phyloP scores from a whole-genome alignment of 805 yeast genomes.

The Saccharomyces eubayanus region DNA sequence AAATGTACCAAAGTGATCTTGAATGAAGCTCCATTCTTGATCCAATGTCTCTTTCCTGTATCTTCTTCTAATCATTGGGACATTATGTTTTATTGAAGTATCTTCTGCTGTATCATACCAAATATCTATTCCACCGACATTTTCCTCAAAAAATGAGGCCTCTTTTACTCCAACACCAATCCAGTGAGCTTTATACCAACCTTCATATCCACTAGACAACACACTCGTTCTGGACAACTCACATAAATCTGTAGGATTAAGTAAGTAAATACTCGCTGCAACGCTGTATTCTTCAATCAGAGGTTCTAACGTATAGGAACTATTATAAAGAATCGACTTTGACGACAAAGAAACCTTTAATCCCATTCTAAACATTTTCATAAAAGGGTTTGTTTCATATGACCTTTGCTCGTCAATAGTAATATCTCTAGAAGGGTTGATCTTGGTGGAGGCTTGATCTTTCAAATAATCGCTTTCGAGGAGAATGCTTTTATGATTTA shows the following conservation, averaged over 20 bases:
- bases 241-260: slow-evolving; percentile 29
- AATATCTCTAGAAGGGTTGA: slow-evolving; percentile 14
- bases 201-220: slow-evolving; percentile 24
- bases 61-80: slow-evolving; percentile 23
- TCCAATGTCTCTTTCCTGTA: slow-evolving; percentile 21
- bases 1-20: slow-evolving; percentile 6
- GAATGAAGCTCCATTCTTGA: slow-evolving; percentile 26
- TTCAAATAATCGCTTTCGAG: background rate
- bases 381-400: slow-evolving; percentile 25
- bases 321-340: slow-evolving; percentile 24
- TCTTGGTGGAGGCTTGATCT: background rate
- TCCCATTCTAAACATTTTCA: slow-evolving; percentile 25
- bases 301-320: slow-evolving; percentile 29
- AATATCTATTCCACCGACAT: slow-evolving; percentile 18
- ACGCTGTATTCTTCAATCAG: slow-evolving; percentile 30
- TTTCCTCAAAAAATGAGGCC: slow-evolving; percentile 11
- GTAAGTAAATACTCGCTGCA: slow-evolving; percentile 29
- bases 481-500: background rate
- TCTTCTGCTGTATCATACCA: slow-evolving; percentile 27
- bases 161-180: slow-evolving; percentile 16
- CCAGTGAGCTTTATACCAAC: slow-evolving; percentile 30
- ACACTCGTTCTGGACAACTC: slow-evolving; percentile 28
- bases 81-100: slow-evolving; percentile 28
- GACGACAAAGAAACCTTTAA: slow-evolving; percentile 23
- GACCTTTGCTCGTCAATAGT: slow-evolving; percentile 13